A percentile compares a stretch with the other conserved stretches of the same genome.
Evolutionary conservation across 129 eudicot species (phyloP).

Genomic region (Flaveria ramosissima): DNA sequence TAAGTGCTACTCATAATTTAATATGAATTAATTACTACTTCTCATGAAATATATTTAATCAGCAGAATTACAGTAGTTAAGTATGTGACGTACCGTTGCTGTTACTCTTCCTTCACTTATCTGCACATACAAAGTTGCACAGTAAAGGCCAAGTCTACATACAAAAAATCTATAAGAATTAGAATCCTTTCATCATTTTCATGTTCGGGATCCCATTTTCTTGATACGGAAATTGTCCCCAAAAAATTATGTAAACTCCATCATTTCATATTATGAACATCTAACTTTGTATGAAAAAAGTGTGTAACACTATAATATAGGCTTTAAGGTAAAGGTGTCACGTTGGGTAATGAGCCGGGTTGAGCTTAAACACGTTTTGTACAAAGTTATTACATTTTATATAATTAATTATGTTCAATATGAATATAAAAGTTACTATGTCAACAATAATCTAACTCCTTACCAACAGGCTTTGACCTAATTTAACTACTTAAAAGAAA

Average conservation of each 20-base stretch:
- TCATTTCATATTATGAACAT: neutral
- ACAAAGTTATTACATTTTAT: neutral
- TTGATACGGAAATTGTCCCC: neutral
- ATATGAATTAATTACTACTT: neutral
- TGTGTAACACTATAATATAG: neutral
- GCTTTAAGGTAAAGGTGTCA: neutral
- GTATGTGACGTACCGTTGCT: constrained; percentile 54
- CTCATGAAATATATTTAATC: constrained; percentile 7
- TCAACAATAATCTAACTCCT: neutral
- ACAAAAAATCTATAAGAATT: neutral
- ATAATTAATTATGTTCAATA: neutral
- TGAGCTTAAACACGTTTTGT: neutral
- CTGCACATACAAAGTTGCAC: constrained; percentile 44
- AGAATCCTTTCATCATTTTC: constrained; percentile 1
- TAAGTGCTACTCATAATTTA: neutral
- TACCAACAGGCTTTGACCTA: neutral
- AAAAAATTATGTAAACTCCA: constrained; percentile 1
- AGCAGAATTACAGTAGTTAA: neutral
- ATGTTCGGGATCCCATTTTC: neutral
- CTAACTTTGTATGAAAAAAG: neutral
- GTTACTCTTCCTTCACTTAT: constrained; percentile 67
- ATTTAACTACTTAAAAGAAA: neutral
- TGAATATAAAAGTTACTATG: neutral
- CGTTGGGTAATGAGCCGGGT: neutral
- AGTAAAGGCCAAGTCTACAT: constrained; percentile 14